Conservation (phyloP, 1,284 basidiomycete species). For the Pseudozyma tsukubaensis region DNA sequence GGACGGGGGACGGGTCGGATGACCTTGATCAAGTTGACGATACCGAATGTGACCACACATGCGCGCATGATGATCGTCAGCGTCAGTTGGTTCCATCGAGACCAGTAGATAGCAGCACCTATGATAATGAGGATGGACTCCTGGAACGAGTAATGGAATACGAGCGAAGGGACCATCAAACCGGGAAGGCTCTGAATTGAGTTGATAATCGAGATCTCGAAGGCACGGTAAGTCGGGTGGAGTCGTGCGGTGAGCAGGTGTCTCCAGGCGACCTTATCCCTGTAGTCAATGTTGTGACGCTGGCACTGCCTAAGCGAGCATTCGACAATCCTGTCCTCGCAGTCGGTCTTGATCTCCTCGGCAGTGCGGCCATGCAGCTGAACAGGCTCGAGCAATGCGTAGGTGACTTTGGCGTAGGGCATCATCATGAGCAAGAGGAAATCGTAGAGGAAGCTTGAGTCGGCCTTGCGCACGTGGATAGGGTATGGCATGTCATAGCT, state of each 20-base stretch:
- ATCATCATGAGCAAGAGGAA: conserved; percentile 33
- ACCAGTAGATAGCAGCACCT: conserved; percentile 24
- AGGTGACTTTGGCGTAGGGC: conserved; percentile 32
- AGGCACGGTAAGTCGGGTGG: conserved; percentile 28
- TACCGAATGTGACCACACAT: conserved; percentile 18
- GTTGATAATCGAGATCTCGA: conserved; percentile 26
- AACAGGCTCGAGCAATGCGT: conserved; percentile 20
- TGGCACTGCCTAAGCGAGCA: conserved; percentile 29
- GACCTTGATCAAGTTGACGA: conserved; percentile 35
- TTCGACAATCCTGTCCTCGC: conserved; percentile 26
- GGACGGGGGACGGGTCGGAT: conserved; percentile 23
- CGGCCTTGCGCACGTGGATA: conserved; percentile 28
- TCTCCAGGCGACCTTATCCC: conserved; percentile 32
- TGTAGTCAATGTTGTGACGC: conserved; percentile 29
- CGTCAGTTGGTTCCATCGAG: conserved; percentile 28
- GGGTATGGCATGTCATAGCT: conserved; percentile 39
- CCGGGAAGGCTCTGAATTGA: conserved; percentile 24
- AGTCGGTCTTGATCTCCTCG: conserved; percentile 23
- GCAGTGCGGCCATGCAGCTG: conserved; percentile 17
- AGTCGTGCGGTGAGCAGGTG: conserved; percentile 22
- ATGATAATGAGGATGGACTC: conserved; percentile 23
- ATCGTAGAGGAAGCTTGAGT: conserved; percentile 36
- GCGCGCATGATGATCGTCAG: conserved; percentile 32
- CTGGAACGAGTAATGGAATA: conserved; percentile 20
- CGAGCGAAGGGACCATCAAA: conserved; percentile 15